phyloP scores from a whole-genome alignment of 805 yeast genomes.

The Dipodascus albidus region DNA sequence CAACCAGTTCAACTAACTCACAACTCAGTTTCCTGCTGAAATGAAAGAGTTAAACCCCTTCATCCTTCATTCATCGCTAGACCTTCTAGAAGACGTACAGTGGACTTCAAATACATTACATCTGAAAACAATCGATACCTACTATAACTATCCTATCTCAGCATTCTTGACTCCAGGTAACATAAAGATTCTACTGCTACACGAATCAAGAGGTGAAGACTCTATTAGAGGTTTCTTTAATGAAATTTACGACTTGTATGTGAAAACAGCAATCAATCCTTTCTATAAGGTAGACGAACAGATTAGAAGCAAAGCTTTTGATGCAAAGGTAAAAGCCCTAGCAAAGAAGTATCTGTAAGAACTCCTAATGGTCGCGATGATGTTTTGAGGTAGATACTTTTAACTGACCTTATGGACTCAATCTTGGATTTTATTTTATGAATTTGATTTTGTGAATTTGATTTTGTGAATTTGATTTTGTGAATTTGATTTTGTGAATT shows the following conservation, averaged over 20 bases:
- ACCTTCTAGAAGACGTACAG: conserved; percentile 82
- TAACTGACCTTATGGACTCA: too few relatives aligned
- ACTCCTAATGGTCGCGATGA: too few relatives aligned
- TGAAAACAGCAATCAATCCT: conserved; percentile 75
- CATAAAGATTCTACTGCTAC: conserved; percentile 64
- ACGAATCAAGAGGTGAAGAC: conserved; percentile 55
- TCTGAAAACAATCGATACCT: conserved; percentile 71
- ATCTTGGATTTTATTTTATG: too few relatives aligned
- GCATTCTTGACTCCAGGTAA: conserved; percentile 86
- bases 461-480: too few relatives aligned
- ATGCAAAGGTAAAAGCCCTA: conserved; percentile 53
- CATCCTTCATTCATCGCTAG: conserved; percentile 78
- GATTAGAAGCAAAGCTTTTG: conserved; percentile 64
- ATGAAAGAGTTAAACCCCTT: conserved; percentile 78
- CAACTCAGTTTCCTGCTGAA: conserved; percentile 44
- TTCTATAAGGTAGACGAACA: conserved; percentile 71
- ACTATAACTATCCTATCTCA: conserved; percentile 71
- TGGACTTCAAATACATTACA: conserved; percentile 61
- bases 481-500: too few relatives aligned
- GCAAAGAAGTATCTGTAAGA: conserved; percentile 67
- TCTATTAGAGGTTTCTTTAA: conserved; percentile 70
- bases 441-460: too few relatives aligned
- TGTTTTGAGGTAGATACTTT: too few relatives aligned
- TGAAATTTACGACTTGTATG: conserved; percentile 80
- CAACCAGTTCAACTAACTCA: not conserved